These are phyloP conservation scores for Phyllosticta citribraziliensis DNA, from an alignment of 2,329 filamentous ascomycete genomes.

Conservation along the genomic window DNA sequence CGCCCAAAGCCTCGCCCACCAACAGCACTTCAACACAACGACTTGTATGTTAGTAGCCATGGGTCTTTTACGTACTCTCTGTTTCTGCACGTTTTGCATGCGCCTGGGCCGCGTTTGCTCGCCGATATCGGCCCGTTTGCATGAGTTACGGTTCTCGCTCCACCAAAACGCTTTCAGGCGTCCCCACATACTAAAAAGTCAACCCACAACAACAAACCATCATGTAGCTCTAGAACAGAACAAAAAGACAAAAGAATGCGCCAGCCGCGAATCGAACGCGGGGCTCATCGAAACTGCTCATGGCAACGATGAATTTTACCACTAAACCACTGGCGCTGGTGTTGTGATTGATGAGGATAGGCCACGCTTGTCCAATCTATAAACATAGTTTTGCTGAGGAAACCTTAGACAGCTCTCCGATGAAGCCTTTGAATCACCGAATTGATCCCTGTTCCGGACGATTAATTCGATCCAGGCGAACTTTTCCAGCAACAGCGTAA, in stretches of 20 bases:
- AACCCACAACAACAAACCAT: background rate
- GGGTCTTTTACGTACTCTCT: background rate
- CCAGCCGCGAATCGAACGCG: background rate
- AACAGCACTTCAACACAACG: background rate
- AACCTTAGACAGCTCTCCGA: too few species aligned
- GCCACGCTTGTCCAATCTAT: too few species aligned
- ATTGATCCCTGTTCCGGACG: too few species aligned
- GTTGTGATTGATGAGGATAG: background rate
- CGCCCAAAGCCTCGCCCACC: background rate
- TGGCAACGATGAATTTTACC: background rate
- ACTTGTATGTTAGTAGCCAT: background rate
- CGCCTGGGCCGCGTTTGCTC: background rate
- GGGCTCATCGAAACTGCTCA: background rate
- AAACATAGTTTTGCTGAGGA: too few species aligned
- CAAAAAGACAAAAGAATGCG: background rate
- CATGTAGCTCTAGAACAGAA: background rate
- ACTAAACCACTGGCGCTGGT: background rate
- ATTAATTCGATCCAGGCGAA: too few species aligned
- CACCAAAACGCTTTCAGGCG: background rate
- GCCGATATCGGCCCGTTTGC: background rate
- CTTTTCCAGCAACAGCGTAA: too few species aligned
- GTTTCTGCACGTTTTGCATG: background rate
- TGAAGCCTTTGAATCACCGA: too few species aligned
- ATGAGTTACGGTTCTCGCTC: background rate
- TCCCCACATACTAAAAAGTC: background rate